Evolutionary conservation across 495 filamentous ascomycete genomes (phyloP).

Genomic region (Podospora fimiseda): DNA sequence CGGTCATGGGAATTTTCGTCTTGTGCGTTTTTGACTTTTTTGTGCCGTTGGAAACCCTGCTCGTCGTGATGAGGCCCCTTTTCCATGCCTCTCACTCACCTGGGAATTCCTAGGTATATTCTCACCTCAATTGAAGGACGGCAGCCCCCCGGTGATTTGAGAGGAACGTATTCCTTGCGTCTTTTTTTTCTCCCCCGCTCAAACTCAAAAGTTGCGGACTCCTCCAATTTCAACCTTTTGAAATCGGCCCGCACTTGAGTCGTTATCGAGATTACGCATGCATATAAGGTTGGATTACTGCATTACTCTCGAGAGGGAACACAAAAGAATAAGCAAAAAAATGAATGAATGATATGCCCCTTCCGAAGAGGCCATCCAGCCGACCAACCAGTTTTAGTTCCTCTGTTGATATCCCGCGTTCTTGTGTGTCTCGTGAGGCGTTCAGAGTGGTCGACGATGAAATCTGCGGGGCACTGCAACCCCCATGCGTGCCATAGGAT

Average conservation of each 20-base stretch:
- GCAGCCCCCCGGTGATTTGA: background rate
- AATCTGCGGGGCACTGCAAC: background rate
- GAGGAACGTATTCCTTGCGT: background rate
- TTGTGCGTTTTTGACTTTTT: background rate
- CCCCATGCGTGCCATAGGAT: background rate
- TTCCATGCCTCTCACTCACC: background rate
- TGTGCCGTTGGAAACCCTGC: too few species aligned
- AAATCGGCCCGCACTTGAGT: background rate
- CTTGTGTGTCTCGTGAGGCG: slow-evolving; percentile 1
- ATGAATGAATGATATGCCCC: too few species aligned
- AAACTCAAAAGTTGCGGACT: background rate
- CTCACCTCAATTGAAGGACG: too few species aligned
- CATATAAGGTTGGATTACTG: background rate
- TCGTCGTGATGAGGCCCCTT: too few species aligned
- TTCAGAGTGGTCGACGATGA: background rate
- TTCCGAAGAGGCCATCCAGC: too few species aligned
- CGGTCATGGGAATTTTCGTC: background rate
- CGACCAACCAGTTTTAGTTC: too few species aligned
- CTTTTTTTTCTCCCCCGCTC: background rate
- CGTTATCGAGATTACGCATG: background rate
- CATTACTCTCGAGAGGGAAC: background rate
- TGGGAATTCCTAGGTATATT: background rate
- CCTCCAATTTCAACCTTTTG: background rate
- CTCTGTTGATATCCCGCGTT: too few species aligned
- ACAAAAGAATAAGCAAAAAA: background rate